Percentiles rank a stretch among this genome's conserved stretches.
phyloP scores from a whole-genome alignment of 768 basidiomycete genomes.

The Trametes cinnabarina region DNA sequence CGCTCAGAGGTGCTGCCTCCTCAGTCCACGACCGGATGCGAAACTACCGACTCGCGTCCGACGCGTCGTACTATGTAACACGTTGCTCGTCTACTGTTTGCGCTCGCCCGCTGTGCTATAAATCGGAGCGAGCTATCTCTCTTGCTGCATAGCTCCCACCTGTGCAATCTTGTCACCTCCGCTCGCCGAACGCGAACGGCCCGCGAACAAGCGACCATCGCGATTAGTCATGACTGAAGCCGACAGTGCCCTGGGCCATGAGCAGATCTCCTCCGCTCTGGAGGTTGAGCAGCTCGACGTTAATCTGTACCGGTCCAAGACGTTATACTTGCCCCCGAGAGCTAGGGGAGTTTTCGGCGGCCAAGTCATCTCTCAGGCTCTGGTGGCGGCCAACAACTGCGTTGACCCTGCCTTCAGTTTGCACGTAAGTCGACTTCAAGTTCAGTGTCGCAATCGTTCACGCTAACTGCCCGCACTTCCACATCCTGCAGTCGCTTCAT shows the following conservation, averaged over 20 bases:
- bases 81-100: too few species aligned
- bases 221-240: not conserved
- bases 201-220: too few species aligned
- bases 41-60: too few species aligned
- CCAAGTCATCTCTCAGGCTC: slow-evolving; percentile 85
- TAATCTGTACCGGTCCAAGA: slow-evolving; percentile 77
- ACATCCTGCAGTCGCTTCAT: slow-evolving; percentile 38
- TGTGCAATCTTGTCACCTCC: not conserved
- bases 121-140: not conserved
- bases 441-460: not conserved
- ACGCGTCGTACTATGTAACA: too few species aligned
- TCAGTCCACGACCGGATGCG: not conserved
- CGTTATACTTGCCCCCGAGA: slow-evolving; percentile 57
- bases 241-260: slow-evolving; percentile 55
- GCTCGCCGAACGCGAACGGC: too few species aligned
- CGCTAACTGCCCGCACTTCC: not conserved
- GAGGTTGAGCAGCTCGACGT: slow-evolving; percentile 78
- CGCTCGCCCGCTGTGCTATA: too few species aligned
- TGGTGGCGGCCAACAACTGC: slow-evolving; percentile 76
- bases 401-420: slow-evolving; percentile 63
- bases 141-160: not conserved
- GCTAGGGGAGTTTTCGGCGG: slow-evolving; percentile 83
- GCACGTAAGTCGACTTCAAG: slow-evolving; percentile 53
- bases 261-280: slow-evolving; percentile 68
- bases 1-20: not conserved